Evolutionary conservation across 352 stramenopile species (phyloP).

Genomic region (Achlya hypogyna): DNA sequence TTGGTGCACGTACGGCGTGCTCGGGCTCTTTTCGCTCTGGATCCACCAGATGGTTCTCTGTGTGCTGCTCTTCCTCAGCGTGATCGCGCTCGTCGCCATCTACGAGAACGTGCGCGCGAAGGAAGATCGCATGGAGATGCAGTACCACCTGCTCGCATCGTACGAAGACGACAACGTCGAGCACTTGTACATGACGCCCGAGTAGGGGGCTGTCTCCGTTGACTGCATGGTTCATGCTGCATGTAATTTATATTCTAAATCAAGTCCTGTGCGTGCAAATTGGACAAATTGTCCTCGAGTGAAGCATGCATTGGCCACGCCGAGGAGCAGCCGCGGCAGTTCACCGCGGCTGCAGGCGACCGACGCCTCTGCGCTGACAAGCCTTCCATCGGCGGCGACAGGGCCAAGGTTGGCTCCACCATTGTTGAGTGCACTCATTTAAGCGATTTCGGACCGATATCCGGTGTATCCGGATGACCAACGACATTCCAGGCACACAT

Average conservation of each 20-base stretch:
- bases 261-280: too few species aligned
- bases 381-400: too few species aligned
- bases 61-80: conserved; percentile 60
- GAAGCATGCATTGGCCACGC: too few species aligned
- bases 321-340: too few species aligned
- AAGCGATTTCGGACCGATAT: too few species aligned
- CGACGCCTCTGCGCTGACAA: too few species aligned
- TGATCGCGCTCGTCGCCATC: conserved; percentile 59
- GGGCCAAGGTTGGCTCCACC: too few species aligned
- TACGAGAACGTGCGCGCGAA: conserved; percentile 78
- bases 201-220: conserved; percentile 25
- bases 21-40: conserved; percentile 81
- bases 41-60: conserved; percentile 75
- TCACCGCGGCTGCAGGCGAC: too few species aligned
- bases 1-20: conserved; percentile 73
- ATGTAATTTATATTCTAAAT: conserved; percentile 3
- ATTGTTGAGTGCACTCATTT: too few species aligned
- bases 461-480: background rate
- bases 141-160: conserved; percentile 65
- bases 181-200: conserved; percentile 64
- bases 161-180: conserved; percentile 74
- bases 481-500: too few species aligned
- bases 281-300: too few species aligned
- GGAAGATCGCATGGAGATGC: conserved; percentile 48
- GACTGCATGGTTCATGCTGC: too few species aligned